phyloP scores from a whole-genome alignment of 2,329 filamentous ascomycete species.

The Tolypocladium cylindrosporum region DNA sequence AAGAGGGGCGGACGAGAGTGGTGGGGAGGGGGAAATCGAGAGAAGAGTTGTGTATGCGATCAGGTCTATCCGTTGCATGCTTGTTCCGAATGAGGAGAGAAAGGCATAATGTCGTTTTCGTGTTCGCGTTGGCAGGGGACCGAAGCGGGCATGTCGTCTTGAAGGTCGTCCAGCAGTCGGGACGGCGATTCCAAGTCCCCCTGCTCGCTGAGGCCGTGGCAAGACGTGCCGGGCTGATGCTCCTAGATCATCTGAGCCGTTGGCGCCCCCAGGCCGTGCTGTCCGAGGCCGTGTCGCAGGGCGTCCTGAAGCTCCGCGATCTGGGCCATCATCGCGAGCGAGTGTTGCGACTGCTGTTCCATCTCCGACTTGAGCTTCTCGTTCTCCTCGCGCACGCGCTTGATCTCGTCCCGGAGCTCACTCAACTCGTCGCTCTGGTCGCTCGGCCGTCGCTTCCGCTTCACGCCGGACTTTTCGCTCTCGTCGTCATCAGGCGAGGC shows the following conservation, averaged over 20 bases:
- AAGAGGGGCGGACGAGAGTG: slow-evolving; percentile 1
- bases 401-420: slow-evolving; percentile 54
- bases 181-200: background rate
- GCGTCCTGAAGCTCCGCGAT: slow-evolving; percentile 35
- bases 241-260: slow-evolving; percentile 31
- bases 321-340: slow-evolving; percentile 37
- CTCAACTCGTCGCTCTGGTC: slow-evolving; percentile 34
- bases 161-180: background rate
- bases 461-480: slow-evolving; percentile 32
- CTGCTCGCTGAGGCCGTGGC: background rate
- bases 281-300: slow-evolving; percentile 23
- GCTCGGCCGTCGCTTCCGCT: slow-evolving; percentile 34
- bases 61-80: background rate
- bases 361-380: slow-evolving; percentile 44
- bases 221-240: slow-evolving; percentile 1
- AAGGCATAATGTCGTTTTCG: background rate
- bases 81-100: background rate
- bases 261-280: slow-evolving; percentile 23
- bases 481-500: slow-evolving; percentile 36
- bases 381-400: slow-evolving; percentile 56
- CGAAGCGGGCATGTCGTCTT: background rate
- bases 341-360: slow-evolving; percentile 36
- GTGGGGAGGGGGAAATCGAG: slow-evolving; percentile 1
- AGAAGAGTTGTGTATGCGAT: background rate
- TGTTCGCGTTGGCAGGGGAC: background rate